Evolutionary conservation across 768 basidiomycete genomes (phyloP), one percentile per base, ranked within the genome.

Genomic region (Galerina sulciceps): DNA sequence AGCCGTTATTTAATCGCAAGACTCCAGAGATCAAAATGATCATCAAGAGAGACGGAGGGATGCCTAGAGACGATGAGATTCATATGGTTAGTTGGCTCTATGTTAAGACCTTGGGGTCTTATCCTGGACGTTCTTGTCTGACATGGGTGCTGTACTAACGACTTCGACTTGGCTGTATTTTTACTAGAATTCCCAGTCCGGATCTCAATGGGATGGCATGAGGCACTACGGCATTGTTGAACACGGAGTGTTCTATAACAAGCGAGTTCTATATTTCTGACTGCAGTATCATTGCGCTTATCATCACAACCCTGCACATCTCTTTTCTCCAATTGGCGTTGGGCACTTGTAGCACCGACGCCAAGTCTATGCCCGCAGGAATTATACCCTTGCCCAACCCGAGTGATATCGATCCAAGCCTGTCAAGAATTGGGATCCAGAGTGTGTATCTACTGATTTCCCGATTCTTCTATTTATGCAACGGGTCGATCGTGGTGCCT

Each of bases 141-240:
- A 53, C 4, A 37, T 22, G 2, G 26, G 26, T 31, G 26, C 26
- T 41, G 22, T 10, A 40, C 34, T 38, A 23, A 14, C 36, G 23
- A 47, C 40, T 51, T 49, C 15, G 38, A 15, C 46, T 14, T 18
- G 46, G 34, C 14, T 38, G 13, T 43, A 35, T 18, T 57, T n/a
- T 51, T 9, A 8, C 26, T 64, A 89, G 87, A 89, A 90, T 61
- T 87, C 87, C 0, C 88, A 89, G 72, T 87, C 86, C 0, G 86
- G 87, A 9, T 79, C 85, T 4, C 87, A 90, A 63, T 88, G 87
- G 87, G 88, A 89, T 62, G 86, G 87, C 8, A 55, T 88, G 67
- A 77, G 81, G 58, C 86, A 89, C 62, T 85, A 78, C 64, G 85
- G 85, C 2, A 58, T 88, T 41, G 47, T 69, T 0, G 78, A 82